A percentile compares a stretch with the other conserved stretches of the same genome.
Evolutionary conservation across 148 eudicot genomes (phyloP).

Genomic region (Bassia scoparia): DNA sequence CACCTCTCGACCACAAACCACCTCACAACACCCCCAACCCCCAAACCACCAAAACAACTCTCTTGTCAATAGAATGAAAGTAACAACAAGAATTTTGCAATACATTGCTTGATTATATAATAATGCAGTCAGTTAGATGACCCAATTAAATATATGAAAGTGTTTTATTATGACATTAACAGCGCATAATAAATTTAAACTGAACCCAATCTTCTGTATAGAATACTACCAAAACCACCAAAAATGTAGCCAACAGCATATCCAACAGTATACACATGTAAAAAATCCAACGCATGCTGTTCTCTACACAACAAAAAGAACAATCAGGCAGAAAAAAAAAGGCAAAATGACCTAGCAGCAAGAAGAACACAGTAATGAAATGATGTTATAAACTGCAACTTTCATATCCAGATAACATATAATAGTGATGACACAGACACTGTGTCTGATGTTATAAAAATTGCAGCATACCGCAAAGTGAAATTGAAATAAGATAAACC

Average conservation of each 20-base stretch:
- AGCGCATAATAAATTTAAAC: neutral
- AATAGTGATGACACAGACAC: too few species aligned
- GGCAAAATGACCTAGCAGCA: neutral
- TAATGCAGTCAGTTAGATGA: too few species aligned
- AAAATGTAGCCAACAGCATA: slow-evolving; percentile 90
- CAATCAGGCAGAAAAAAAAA: neutral
- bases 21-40: too few species aligned
- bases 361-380: neutral
- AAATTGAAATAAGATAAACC: neutral
- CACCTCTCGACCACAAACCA: too few species aligned
- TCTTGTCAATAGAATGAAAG: neutral
- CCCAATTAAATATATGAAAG: too few species aligned
- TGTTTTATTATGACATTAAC: too few species aligned
- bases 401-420: too few species aligned
- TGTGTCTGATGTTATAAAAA: too few species aligned
- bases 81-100: too few species aligned
- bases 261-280: slow-evolving; percentile 98
- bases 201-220: neutral
- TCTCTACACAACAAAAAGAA: slow-evolving; percentile 38
- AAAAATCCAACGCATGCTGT: slow-evolving; percentile 89
- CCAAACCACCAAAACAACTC: too few species aligned
- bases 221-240: slow-evolving; percentile 73
- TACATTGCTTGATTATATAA: too few species aligned
- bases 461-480: neutral
- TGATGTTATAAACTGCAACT: too few species aligned